Conservation (phyloP, 768 basidiomycete species). For the Naganishia vishniacii region DNA sequence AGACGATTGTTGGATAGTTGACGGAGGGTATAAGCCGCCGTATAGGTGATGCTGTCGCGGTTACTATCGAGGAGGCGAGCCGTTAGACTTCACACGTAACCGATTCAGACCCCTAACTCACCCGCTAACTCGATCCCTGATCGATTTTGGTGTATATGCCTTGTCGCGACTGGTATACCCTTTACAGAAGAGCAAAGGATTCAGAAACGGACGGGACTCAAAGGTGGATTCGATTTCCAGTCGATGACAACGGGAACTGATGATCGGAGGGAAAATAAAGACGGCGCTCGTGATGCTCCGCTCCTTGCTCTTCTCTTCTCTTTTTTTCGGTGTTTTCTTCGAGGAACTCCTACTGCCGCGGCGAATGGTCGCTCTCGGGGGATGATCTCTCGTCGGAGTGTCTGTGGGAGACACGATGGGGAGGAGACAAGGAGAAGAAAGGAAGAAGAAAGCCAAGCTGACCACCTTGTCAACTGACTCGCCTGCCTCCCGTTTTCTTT, state of each 20-base stretch:
- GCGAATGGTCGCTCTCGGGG: not conserved
- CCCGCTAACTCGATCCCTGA: conserved; percentile 14
- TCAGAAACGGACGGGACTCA: not conserved
- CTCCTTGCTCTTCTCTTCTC: not conserved
- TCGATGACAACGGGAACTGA: not conserved
- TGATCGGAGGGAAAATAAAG: not conserved
- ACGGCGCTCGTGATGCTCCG: conserved; percentile 4
- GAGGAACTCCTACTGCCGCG: not conserved
- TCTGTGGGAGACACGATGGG: conserved; percentile 6
- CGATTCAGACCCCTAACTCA: not conserved
- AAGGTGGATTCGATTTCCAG: conserved; percentile 2
- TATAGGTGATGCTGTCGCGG: not conserved
- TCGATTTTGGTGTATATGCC: not conserved
- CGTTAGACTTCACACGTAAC: not conserved
- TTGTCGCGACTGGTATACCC: not conserved
- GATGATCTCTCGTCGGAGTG: conserved; percentile 2
- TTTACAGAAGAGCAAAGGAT: not conserved
- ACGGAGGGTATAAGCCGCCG: too few relatives aligned
- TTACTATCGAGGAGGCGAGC: not conserved
- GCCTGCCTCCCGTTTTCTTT: not conserved
- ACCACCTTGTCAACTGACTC: not conserved
- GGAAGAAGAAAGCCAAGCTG: not conserved
- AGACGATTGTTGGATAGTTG: conserved; percentile 8
- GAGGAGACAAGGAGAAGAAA: not conserved
- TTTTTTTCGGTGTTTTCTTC: not conserved